Conservation (phyloP, 1,284 basidiomycete species). For the Fomes fomentarius region DNA sequence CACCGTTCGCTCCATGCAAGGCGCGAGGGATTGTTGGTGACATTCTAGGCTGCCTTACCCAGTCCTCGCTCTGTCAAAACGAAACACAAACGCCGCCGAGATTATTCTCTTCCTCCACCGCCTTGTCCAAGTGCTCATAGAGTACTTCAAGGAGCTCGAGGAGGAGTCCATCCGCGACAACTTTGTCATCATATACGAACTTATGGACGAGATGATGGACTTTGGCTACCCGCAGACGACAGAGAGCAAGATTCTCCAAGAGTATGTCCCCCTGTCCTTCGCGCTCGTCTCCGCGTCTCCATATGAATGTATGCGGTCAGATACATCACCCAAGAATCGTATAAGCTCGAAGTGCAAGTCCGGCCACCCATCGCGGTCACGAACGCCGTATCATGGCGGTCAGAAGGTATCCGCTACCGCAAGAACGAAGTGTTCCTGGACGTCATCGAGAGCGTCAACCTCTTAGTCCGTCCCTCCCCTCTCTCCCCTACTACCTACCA, state of each 20-base stretch:
- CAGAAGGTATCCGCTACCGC: conserved; percentile 95
- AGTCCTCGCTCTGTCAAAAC: conserved; percentile 96
- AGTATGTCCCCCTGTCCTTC: conserved; percentile 53
- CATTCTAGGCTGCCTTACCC: background rate
- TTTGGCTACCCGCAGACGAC: conserved; percentile 99
- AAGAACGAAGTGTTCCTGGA: conserved; percentile 99
- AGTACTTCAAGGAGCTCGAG: conserved; percentile 99
- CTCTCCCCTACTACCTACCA: background rate
- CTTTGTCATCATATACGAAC: conserved; percentile 97
- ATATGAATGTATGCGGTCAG: conserved; percentile 41
- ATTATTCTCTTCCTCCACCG: conserved; percentile 97
- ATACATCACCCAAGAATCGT: conserved; percentile 99
- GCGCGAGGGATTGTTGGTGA: background rate
- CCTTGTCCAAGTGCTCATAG: conserved; percentile 86
- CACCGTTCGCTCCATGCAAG: no score
- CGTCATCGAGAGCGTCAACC: conserved; percentile 96
- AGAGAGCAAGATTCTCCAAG: conserved; percentile 98
- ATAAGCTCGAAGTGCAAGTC: conserved; percentile 97
- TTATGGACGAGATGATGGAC: conserved; percentile 99
- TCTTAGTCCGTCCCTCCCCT: conserved; percentile 64
- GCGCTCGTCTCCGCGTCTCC: background rate
- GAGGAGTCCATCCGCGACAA: conserved; percentile 99
- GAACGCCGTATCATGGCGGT: conserved; percentile 98
- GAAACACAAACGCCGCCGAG: conserved; percentile 96
- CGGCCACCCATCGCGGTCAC: conserved; percentile 97